A percentile compares a stretch with the other conserved stretches of the same genome.
Conservation (phyloP, 352 stramenopile genomes). For the Phytophthora pistaciae region DNA sequence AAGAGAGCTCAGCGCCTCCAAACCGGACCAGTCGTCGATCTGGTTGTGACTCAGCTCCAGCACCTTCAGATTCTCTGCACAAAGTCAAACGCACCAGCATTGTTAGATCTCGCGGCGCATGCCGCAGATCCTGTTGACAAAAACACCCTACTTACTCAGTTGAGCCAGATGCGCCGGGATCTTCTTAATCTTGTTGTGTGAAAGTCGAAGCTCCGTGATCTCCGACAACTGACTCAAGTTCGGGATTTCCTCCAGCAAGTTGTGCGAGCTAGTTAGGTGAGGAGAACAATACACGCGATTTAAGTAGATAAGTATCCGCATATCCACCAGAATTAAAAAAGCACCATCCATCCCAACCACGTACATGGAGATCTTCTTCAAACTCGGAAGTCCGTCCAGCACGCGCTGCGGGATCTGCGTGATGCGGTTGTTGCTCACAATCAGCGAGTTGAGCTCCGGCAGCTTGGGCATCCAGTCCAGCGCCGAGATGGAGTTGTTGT, state of each 20-base stretch:
- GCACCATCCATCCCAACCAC: slow-evolving; percentile 1
- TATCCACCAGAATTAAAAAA: neutral
- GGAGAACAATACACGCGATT: no score
- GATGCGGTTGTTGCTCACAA: slow-evolving; percentile 89
- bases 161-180: slow-evolving; percentile 70
- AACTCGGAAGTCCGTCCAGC: slow-evolving; percentile 70
- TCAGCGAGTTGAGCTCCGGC: slow-evolving; percentile 85
- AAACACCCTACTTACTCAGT: slow-evolving; percentile 49
- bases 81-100: slow-evolving; percentile 10
- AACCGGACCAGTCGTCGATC: slow-evolving; percentile 82
- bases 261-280: slow-evolving; percentile 62
- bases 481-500: slow-evolving; percentile 85
- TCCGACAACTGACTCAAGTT: slow-evolving; percentile 70
- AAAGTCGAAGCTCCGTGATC: slow-evolving; percentile 83
- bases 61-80: slow-evolving; percentile 79
- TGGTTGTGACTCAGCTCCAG: slow-evolving; percentile 85
- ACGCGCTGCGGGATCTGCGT: slow-evolving; percentile 64
- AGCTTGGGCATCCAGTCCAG: slow-evolving; percentile 88
- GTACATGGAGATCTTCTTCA: slow-evolving; percentile 90
- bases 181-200: slow-evolving; percentile 82
- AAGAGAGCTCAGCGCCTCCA: slow-evolving; percentile 69
- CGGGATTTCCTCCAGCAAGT: slow-evolving; percentile 77
- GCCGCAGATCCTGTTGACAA: neutral
- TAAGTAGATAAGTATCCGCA: slow-evolving; percentile 1
- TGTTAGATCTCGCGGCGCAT: neutral